Evolutionary conservation across 495 filamentous ascomycete species (phyloP), one percentile per base, ranked within the genome.

Genomic region (Daldinia caldariorum): DNA sequence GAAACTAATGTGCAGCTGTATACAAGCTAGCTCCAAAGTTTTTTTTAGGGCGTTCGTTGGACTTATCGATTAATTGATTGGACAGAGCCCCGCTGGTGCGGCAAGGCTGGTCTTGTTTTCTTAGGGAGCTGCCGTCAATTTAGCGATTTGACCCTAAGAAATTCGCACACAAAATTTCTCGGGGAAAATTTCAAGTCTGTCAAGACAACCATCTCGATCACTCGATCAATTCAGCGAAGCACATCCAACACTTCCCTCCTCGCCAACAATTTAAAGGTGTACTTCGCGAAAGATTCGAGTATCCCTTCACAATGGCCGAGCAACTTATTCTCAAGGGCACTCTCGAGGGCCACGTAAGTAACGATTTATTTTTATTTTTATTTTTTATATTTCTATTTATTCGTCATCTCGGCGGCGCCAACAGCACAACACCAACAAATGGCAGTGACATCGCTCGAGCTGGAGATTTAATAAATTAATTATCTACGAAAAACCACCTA

Each of bases 261-360:
- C 53, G 53, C 67, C 68, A 66, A 45, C 26, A 45, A 53, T 34
- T n/a, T 53, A 61, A 61, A 73, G 63, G 66, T 61, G 47, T 71
- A 71, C 69, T 72, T 72, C 74, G 66, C 61, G 63, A 70, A 53
- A 65, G 43, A 74, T 67, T 47, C 60, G 72, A 74, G 74, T 73
- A 71, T 70, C 61, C 74, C 69, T 74, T 73, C 68, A 64, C 16
- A 57, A 97, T 96, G 92, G 89, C 91, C 85, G 94, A 97, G 88
- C 92, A 96, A 88, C 87, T 97, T 81, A 93, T 96, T 86, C 92
- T 97, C 84, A 93, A 94, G 84, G 94, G 94, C 80, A 94, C 92
- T 87, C 93, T 97, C 81, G 94, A 94, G 89, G 94, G 94, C 88
- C 94, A 97, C 89, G 83, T 85, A 83, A 81, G 83, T 59, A 9